A percentile compares a stretch with the other conserved stretches of the same genome.
These are phyloP conservation scores for Ophiostoma sp. DNA, from an alignment of 2,329 filamentous ascomycete genomes.

Conservation along the genomic window DNA sequence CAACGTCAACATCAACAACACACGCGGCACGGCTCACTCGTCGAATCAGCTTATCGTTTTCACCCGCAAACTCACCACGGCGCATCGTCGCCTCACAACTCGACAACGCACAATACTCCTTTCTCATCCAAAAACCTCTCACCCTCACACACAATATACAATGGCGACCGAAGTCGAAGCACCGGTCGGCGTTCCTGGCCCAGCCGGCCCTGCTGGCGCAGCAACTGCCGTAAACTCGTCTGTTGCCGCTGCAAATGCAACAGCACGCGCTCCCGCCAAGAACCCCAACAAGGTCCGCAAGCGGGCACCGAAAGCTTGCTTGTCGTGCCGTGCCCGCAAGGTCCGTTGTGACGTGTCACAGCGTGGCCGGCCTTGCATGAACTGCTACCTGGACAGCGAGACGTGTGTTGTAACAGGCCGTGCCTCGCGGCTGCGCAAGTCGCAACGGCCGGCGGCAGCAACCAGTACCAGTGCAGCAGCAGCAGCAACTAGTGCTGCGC, in stretches of 20 bases:
- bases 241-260: background rate
- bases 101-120: background rate
- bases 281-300: constrained; percentile 50
- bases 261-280: constrained; percentile 45
- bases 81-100: background rate
- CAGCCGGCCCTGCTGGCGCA: background rate
- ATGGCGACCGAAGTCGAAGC: background rate
- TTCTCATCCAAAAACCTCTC: too few relatives aligned
- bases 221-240: background rate
- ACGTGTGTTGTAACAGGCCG: constrained; percentile 35
- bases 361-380: constrained; percentile 52
- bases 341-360: constrained; percentile 52
- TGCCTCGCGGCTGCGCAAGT: constrained; percentile 26
- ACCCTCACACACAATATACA: background rate
- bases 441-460: background rate
- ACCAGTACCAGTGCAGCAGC: background rate
- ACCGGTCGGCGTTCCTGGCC: background rate
- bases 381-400: constrained; percentile 53
- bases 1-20: background rate
- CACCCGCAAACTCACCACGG: background rate
- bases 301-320: constrained; percentile 52
- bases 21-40: background rate
- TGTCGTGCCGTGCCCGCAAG: constrained; percentile 53
- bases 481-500: background rate
- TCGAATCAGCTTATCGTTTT: constrained; percentile 17